These are phyloP conservation scores for Fusarium sp. DNA, from an alignment of 2,329 filamentous ascomycete genomes.

Conservation along the genomic window DNA sequence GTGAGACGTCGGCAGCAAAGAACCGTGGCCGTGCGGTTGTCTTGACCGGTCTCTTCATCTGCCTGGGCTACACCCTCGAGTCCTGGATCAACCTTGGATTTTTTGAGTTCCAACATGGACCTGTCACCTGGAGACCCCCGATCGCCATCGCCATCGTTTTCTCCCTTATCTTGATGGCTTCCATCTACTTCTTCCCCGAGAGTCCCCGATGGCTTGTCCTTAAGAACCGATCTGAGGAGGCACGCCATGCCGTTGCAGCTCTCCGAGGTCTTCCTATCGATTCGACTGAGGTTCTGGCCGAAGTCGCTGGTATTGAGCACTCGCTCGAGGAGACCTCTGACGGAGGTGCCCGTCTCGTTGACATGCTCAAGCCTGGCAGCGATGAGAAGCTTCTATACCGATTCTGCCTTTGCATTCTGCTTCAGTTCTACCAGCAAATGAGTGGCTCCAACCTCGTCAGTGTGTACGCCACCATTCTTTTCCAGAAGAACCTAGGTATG, in stretches of 20 bases:
- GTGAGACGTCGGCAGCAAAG: constrained; percentile 65
- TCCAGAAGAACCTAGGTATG: constrained; percentile 49
- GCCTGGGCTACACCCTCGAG: constrained; percentile 57
- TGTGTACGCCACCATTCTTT: constrained; percentile 52
- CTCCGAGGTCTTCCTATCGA: constrained; percentile 58
- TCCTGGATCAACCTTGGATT: constrained; percentile 65
- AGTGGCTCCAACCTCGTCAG: constrained; percentile 50
- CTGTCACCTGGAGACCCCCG: constrained; percentile 58
- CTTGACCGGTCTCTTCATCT: constrained; percentile 68
- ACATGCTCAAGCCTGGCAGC: constrained; percentile 63
- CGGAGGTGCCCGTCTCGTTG: constrained; percentile 56
- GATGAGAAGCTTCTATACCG: constrained; percentile 67
- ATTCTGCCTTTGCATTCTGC: constrained; percentile 51
- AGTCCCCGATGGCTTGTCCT: constrained; percentile 57
- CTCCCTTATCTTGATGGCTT: constrained; percentile 53
- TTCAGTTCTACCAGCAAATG: constrained; percentile 54
- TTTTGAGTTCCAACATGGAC: constrained; percentile 47
- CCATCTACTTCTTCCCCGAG: constrained; percentile 56
- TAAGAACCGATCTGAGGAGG: constrained; percentile 53
- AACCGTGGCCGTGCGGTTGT: constrained; percentile 64
- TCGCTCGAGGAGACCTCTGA: constrained; percentile 61
- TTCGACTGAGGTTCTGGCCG: constrained; percentile 57
- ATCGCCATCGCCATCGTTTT: constrained; percentile 55
- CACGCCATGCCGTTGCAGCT: constrained; percentile 54
- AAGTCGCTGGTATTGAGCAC: constrained; percentile 64